phyloP scores from a whole-genome alignment of 495 filamentous ascomycete genomes.

The Podospora appendiculata region DNA sequence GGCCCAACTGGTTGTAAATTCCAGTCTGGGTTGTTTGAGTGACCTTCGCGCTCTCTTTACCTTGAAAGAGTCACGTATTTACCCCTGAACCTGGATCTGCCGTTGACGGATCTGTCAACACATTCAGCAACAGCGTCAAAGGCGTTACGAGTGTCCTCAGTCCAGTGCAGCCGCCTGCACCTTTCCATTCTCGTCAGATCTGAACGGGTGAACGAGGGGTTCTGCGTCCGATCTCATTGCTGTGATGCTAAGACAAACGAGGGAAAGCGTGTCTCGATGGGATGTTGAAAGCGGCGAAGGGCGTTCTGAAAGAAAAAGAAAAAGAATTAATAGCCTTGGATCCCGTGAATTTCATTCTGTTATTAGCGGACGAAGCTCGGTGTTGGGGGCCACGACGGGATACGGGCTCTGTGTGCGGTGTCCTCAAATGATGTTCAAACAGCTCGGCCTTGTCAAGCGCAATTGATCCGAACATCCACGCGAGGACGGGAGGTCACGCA shows the following conservation, averaged over 20 bases:
- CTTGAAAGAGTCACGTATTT: too few relatives aligned
- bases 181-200: too few relatives aligned
- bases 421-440: neutral
- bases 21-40: too few relatives aligned
- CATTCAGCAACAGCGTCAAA: too few relatives aligned
- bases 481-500: neutral
- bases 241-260: neutral
- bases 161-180: too few relatives aligned
- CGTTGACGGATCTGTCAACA: too few relatives aligned
- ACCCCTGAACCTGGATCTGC: too few relatives aligned
- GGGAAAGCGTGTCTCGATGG: too few relatives aligned
- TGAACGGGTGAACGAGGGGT: slow-evolving; percentile 2
- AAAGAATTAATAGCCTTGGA: neutral
- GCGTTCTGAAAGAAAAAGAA: neutral
- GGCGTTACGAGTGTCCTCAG: too few relatives aligned
- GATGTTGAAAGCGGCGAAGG: neutral
- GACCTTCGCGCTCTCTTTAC: too few relatives aligned
- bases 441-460: neutral
- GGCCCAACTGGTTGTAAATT: too few relatives aligned
- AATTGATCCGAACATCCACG: slow-evolving; percentile 8
- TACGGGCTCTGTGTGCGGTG: neutral
- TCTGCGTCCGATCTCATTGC: slow-evolving; percentile 8
- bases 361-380: slow-evolving; percentile 1
- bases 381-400: neutral
- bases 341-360: neutral